Percentiles rank a stretch among this genome's conserved stretches.
phyloP scores from a whole-genome alignment of 352 stramenopile species.

The Pythium coloratum region DNA sequence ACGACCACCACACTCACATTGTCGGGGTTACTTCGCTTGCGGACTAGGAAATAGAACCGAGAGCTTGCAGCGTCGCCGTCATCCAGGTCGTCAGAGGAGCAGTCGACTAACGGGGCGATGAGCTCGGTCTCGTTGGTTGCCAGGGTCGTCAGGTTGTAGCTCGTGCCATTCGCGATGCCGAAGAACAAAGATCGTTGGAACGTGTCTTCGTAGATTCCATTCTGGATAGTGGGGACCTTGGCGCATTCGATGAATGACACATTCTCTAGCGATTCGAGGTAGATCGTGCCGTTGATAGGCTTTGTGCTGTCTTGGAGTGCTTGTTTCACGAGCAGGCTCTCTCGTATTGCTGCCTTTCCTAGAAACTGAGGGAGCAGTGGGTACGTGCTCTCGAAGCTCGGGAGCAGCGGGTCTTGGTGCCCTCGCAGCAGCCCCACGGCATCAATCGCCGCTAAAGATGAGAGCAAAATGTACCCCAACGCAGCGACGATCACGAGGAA shows the following conservation, averaged over 20 bases:
- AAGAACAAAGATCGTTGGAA: conserved; percentile 5
- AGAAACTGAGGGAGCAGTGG: background rate
- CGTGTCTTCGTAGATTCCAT: too few species aligned
- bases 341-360: background rate
- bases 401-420: conserved; percentile 1
- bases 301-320: conserved; percentile 2
- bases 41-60: conserved; percentile 15
- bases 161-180: background rate
- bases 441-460: background rate
- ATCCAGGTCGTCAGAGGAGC: background rate
- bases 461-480: conserved; percentile 10
- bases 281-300: conserved; percentile 6
- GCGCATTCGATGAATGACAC: background rate
- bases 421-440: conserved; percentile 11
- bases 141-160: conserved; percentile 3
- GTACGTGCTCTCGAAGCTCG: background rate
- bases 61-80: too few species aligned
- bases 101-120: conserved; percentile 20
- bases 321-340: conserved; percentile 4
- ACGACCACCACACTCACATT: conserved; percentile 11
- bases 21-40: background rate
- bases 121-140: background rate
- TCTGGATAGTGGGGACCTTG: background rate
- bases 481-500: conserved; percentile 12
- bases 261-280: background rate